A percentile compares a stretch with the other conserved stretches of the same genome.
These are phyloP conservation scores for Artemisia princeps DNA, from an alignment of 140 eudicot genomes.

Conservation along the genomic window DNA sequence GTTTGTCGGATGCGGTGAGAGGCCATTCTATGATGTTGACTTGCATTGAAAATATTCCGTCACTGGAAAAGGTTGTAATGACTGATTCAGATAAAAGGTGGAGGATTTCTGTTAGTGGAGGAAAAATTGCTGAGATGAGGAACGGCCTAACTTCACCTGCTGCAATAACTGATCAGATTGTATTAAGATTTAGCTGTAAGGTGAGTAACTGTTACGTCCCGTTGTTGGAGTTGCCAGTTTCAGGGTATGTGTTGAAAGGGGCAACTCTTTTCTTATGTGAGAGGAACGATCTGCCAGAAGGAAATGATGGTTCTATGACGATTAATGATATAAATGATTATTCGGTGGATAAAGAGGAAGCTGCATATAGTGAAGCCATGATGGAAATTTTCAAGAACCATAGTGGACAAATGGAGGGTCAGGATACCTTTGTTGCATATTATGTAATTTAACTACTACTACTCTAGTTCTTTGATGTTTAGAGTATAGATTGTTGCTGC, in stretches of 20 bases:
- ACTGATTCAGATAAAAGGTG: not conserved
- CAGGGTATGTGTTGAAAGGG: conserved; percentile 5
- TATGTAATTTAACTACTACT: too few species aligned
- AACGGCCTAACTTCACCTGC: not conserved
- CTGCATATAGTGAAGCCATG: conserved; percentile 2
- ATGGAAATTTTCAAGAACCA: not conserved
- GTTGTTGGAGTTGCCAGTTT: conserved; percentile 7
- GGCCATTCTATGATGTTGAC: not conserved
- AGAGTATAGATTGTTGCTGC: too few species aligned
- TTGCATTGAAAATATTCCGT: not conserved
- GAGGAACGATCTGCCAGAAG: not conserved
- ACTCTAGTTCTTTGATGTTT: too few species aligned
- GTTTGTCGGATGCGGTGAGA: not conserved
- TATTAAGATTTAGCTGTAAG: too few species aligned
- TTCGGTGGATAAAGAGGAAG: not conserved
- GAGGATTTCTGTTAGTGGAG: not conserved
- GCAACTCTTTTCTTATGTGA: not conserved
- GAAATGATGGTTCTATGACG: not conserved
- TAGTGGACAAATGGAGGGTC: not conserved
- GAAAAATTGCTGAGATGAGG: not conserved
- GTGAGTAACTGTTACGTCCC: not conserved
- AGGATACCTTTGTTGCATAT: too few species aligned
- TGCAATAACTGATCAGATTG: not conserved
- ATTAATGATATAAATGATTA: not conserved
- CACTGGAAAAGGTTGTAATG: not conserved